Evolutionary conservation across 805 yeast species (phyloP), one percentile per base, ranked within the genome.

Genomic region (Myxozyma vanderwaltii): DNA sequence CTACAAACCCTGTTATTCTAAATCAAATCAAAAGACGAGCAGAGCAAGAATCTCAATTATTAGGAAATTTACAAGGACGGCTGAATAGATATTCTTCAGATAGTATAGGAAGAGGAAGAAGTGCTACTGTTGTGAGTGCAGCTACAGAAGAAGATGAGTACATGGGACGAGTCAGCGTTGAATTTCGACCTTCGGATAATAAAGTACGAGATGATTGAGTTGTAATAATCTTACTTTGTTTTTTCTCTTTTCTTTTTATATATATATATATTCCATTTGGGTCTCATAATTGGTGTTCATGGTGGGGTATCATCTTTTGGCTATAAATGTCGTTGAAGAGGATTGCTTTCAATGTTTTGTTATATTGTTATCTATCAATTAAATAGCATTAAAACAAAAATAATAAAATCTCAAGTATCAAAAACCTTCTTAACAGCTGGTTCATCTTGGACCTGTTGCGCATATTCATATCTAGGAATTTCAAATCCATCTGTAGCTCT

Each of bases 401-500:
- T 38, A 8, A n/a, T n/a, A 38, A 10, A 15, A 19, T 24, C 5
- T 17, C 45, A 36, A n/a, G 44, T 38, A 7, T 27, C 23, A 15
- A 29, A 43, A 15, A 54, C 24, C 7, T 31, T 44, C 41, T 38
- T 36, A n/a, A 61, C 46, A 3, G 24, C 47, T 8, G 51, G 50
- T 15, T 31, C 56, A 23, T 48, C 60, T 38, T 64, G 58, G 21
- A 51, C 45, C 38, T 61, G 67, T 54, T 63, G 52, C 38, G 51
- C 63, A 33, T 53, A 82, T 51, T 70, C 76, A 8, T 82, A 83
- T 56, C 85, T 71, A 21, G 75, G 74, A 33, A 76, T 59, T 53
- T 82, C 84, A 62, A 67, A 83, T 1, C 81, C 84, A 5, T 72
- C 75, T 2, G 72, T 67, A 4, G 76, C 70, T 50, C 84, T 74